These are phyloP conservation scores for Marsdenia floribunda DNA, from an alignment of 257 asterid genomes.

Conservation along the genomic window DNA sequence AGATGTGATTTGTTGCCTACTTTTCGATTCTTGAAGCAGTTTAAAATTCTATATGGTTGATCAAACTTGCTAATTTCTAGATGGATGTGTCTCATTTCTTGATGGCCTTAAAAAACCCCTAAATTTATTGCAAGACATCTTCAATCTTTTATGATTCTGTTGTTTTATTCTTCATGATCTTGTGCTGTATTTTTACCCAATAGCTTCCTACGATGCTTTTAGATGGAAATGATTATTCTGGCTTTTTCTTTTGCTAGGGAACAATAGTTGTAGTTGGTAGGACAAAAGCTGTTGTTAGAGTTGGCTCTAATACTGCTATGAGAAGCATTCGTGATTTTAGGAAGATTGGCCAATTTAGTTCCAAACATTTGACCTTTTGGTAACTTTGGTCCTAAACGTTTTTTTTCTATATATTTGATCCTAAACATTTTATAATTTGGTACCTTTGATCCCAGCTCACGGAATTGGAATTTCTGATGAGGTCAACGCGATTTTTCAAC, in stretches of 20 bases:
- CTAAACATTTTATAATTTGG: no score
- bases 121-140: neutral
- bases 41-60: neutral
- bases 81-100: neutral
- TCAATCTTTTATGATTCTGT: neutral
- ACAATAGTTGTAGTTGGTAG: constrained; percentile 94
- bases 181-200: neutral
- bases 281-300: constrained; percentile 86
- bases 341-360: no score
- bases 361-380: no score
- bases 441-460: no score
- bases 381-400: no score
- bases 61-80: neutral
- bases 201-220: neutral
- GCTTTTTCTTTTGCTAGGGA: constrained; percentile 55
- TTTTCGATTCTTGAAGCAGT: neutral
- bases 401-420: no score
- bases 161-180: neutral
- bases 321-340: constrained; percentile 87
- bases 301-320: constrained; percentile 99
- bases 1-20: neutral
- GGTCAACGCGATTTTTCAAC: no score
- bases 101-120: neutral
- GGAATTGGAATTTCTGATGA: no score
- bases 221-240: neutral